These are phyloP conservation scores for Tetradesmus obliquus DNA, from an alignment of 139 green algal genomes.

Conservation along the genomic window DNA sequence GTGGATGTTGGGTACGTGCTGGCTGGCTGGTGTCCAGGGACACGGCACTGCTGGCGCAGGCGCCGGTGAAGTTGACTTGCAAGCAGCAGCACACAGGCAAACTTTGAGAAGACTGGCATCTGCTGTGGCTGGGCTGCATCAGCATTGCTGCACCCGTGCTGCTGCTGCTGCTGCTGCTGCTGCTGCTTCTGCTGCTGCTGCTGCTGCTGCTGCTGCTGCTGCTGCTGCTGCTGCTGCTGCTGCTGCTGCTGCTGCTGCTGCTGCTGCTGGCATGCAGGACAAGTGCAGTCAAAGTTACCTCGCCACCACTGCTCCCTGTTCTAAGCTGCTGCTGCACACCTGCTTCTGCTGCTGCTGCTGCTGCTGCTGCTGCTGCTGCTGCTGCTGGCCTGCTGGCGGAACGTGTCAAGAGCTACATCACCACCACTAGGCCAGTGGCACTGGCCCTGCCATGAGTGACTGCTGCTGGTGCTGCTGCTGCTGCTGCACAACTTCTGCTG, in stretches of 20 bases:
- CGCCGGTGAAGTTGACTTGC: neutral
- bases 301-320: too few species aligned
- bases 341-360: too few species aligned
- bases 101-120: too few species aligned
- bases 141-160: neutral
- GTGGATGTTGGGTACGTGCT: conserved; percentile 10
- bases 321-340: too few species aligned
- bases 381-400: neutral
- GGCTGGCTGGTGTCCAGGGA: conserved; percentile 39
- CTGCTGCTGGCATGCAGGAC: too few species aligned
- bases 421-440: neutral
- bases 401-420: neutral
- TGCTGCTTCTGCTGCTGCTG: neutral
- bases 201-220: too few species aligned
- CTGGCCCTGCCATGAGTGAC: neutral
- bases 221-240: too few species aligned
- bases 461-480: conserved; percentile 39
- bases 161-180: neutral
- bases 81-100: neutral
- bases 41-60: neutral
- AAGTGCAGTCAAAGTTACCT: too few species aligned
- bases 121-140: too few species aligned
- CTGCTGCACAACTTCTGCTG: too few species aligned
- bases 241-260: too few species aligned
- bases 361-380: too few species aligned